Conservation (phyloP, 306 rosid genomes). For the Rubus idaeus region DNA sequence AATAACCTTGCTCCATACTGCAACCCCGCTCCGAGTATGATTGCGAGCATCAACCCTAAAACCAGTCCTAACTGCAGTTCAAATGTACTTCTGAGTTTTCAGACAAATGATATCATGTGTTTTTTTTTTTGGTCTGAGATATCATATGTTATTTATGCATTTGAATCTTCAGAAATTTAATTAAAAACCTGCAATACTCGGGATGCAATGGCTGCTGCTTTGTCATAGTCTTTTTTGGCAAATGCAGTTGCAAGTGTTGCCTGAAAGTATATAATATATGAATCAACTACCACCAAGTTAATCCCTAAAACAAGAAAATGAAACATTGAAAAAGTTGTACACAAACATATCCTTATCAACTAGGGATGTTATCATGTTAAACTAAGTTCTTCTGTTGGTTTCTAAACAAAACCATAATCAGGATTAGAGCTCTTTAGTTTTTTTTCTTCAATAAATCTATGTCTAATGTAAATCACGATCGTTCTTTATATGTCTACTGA, state of each 20-base stretch:
- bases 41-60: slow-evolving; percentile 68
- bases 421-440: neutral
- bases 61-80: slow-evolving; percentile 75
- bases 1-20: slow-evolving; percentile 76
- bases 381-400: neutral
- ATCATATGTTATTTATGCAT: neutral
- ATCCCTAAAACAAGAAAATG: neutral
- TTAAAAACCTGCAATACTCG: slow-evolving; percentile 76
- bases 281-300: neutral
- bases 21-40: slow-evolving; percentile 70
- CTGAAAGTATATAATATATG: slow-evolving; percentile 39
- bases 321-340: neutral
- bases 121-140: neutral
- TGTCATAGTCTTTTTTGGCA: slow-evolving; percentile 75
- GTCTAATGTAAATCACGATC: neutral
- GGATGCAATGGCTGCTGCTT: slow-evolving; percentile 68
- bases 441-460: neutral
- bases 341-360: neutral
- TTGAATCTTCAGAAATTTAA: neutral
- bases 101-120: neutral
- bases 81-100: neutral
- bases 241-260: slow-evolving; percentile 92
- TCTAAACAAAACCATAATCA: neutral
- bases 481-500: neutral
- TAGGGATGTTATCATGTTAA: neutral